Conservation (phyloP, 2,329 filamentous ascomycete species). For the Fusarium musae region DNA sequence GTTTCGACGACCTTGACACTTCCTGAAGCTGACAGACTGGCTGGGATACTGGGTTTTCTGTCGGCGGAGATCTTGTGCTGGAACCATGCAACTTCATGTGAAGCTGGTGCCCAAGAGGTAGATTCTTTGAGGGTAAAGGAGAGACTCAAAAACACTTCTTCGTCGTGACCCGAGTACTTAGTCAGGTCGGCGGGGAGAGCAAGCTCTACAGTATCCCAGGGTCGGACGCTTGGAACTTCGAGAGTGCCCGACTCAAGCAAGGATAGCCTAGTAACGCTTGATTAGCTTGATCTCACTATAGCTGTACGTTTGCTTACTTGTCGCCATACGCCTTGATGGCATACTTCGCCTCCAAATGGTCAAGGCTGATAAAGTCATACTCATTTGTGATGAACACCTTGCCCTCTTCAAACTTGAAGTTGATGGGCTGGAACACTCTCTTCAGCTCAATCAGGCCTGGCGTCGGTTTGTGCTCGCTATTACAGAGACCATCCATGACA, state of each 20-base stretch:
- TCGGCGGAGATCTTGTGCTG: slow-evolving; percentile 8
- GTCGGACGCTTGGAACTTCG: not conserved
- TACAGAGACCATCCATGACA: slow-evolving; percentile 12
- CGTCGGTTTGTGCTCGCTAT: slow-evolving; percentile 12
- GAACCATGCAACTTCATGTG: slow-evolving; percentile 6
- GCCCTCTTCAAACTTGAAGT: not conserved
- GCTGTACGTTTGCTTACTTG: not conserved
- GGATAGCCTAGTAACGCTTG: fast-evolving
- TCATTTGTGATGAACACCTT: not conserved
- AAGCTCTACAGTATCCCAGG: not conserved
- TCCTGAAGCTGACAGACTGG: not conserved
- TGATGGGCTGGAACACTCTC: slow-evolving; percentile 8
- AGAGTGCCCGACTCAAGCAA: not conserved
- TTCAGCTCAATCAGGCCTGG: slow-evolving; percentile 2
- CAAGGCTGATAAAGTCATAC: slow-evolving; percentile 4
- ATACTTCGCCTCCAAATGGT: not conserved
- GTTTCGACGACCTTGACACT: not conserved
- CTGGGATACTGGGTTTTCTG: fast-evolving
- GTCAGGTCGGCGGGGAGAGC: not conserved
- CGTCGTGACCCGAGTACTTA: not conserved
- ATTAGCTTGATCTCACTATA: not conserved
- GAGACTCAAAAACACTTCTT: not conserved
- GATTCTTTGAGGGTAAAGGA: not conserved
- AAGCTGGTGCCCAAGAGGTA: not conserved
- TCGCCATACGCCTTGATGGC: not conserved